Base-by-base conservation (phyloP, 129 eudicot genomes). In the Deinandra increscens region DNA sequence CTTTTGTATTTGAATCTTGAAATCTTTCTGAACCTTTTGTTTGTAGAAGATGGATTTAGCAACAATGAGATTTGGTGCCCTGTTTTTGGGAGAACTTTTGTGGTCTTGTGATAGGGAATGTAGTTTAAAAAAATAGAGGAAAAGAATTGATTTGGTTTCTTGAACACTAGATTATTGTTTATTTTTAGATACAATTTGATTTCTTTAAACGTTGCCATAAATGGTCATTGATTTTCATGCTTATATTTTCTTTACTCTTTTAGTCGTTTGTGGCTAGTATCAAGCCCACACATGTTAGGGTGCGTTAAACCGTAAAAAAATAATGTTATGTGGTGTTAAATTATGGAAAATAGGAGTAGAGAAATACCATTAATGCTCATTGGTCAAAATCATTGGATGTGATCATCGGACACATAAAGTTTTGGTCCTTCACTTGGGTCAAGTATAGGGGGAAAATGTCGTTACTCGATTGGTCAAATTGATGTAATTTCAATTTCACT, bases 21-120 rank as follows among this genome's bases (percentile, higher is more conserved):
- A 73, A 41, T 51, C 65, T 64, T 64, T 64, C 64, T 36, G 26
- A 46, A 49, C 41, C 53, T 37, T 20, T 19, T 19, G 44, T 26
- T 51, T 69, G 20, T 14, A 60, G 74, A 69, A 69, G 56, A 71
- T 56, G 75, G 43, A 12, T 71, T 44, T 71, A 56, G 39, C 68
- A 71, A 18, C 34, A 71, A 71, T 19, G 58, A 43, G 43, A 17
- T 64, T 64, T 64, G 36, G 65, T 65, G 55, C 54, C n/a, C 45
- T 41, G 60, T 26, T 74, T 33, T 22, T 74, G 56, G 73, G 66
- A 55, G 72, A 53, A 34, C 12, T 73, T 50, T 61, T 63, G 45
- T 72, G 58, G 45, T 72, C 39, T 31, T 60, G 26, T 13, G 49
- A 68, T 68, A 37, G 46, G 46, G 34, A 46, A 72, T 26, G 43